Evolutionary conservation across 2,329 filamentous ascomycete species (phyloP).

Genomic region (Alternaria alternata): DNA sequence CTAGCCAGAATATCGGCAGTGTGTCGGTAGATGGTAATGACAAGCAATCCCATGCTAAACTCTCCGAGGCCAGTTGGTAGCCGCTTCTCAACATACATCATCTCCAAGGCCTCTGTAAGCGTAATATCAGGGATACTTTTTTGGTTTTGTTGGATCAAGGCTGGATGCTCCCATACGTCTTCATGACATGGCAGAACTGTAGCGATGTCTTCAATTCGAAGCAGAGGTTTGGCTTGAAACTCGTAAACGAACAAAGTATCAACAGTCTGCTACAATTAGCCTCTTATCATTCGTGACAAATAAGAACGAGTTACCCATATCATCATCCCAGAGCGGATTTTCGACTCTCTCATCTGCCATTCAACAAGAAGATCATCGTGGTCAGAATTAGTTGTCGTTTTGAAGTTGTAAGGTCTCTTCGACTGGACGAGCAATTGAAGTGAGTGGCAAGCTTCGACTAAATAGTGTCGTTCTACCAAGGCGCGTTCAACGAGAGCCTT

Average conservation of each 20-base stretch:
- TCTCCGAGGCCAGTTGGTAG: constrained; percentile 57
- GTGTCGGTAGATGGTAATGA: constrained; percentile 61
- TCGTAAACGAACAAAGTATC: constrained; percentile 18
- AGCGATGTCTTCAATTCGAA: constrained; percentile 17
- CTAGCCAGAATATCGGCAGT: constrained; percentile 60
- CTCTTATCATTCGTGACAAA: neutral
- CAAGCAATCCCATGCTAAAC: constrained; percentile 58
- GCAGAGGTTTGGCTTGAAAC: constrained; percentile 18
- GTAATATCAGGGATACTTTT: neutral
- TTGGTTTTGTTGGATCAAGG: neutral
- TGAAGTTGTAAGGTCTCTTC: neutral
- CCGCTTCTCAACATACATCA: constrained; percentile 60
- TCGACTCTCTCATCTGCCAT: constrained; percentile 8
- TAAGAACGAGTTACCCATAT: constrained; percentile 11
- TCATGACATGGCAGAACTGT: constrained; percentile 17
- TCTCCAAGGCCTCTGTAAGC: constrained; percentile 49
- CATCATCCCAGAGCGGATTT: constrained; percentile 16
- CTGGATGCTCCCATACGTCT: constrained; percentile 17
- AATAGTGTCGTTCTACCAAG: constrained; percentile 2
- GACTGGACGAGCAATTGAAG: constrained; percentile 6
- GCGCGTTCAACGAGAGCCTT: constrained; percentile 10
- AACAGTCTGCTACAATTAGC: constrained; percentile 3
- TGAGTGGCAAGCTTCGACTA: constrained; percentile 15
- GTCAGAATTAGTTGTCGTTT: neutral
- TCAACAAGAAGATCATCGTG: neutral